phyloP scores from a whole-genome alignment of 129 eudicot species.

The Mikania micrantha region DNA sequence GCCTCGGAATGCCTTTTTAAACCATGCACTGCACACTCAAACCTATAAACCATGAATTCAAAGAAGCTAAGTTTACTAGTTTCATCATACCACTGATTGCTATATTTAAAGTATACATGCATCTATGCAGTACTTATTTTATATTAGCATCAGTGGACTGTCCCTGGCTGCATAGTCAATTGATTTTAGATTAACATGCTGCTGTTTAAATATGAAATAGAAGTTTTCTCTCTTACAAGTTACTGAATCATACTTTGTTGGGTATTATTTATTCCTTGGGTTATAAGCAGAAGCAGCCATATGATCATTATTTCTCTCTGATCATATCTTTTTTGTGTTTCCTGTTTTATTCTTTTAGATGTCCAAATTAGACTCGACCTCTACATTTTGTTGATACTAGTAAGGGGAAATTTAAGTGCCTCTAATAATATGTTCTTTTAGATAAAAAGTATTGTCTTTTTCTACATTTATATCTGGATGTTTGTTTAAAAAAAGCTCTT shows the following conservation, averaged over 20 bases:
- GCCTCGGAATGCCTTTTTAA: too few relatives aligned
- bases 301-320: neutral
- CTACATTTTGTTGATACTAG: neutral
- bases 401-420: neutral
- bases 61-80: neutral
- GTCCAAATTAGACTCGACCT: neutral
- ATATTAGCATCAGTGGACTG: neutral
- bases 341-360: neutral
- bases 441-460: neutral
- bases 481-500: neutral
- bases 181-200: neutral
- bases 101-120: neutral
- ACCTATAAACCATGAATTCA: neutral
- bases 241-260: neutral
- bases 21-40: too few relatives aligned
- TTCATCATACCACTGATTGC: neutral
- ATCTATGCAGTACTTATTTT: neutral
- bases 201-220: neutral
- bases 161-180: neutral
- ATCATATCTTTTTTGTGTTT: neutral
- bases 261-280: slow-evolving; percentile 1
- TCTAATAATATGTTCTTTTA: neutral
- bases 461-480: neutral
- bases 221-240: neutral
- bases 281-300: neutral